These are phyloP conservation scores for Colletotrichum spaethianum DNA, from an alignment of 2,329 filamentous ascomycete genomes.

Conservation along the genomic window DNA sequence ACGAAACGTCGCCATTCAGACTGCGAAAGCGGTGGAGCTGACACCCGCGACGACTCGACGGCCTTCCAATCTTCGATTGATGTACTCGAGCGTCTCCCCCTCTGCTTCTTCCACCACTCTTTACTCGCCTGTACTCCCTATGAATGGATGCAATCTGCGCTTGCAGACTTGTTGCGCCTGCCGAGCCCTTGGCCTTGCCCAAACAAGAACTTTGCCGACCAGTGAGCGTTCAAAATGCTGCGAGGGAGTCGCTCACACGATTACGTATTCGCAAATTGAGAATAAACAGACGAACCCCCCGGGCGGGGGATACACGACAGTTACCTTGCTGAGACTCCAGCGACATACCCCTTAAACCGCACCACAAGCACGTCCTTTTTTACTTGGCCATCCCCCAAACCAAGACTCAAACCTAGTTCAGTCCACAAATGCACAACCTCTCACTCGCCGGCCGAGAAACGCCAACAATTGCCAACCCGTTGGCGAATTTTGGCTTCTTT, in stretches of 20 bases:
- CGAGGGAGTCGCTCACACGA: conserved; percentile 16
- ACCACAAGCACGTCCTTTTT: background rate
- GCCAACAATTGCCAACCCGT: conserved; percentile 37
- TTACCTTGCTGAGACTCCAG: conserved; percentile 21
- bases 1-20: background rate
- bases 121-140: background rate
- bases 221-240: conserved; percentile 19
- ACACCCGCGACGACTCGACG: background rate
- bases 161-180: conserved; percentile 26
- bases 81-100: background rate
- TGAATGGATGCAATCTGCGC: conserved; percentile 23
- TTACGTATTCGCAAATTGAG: conserved; percentile 26
- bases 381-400: conserved; percentile 10
- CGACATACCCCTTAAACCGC: background rate
- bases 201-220: conserved; percentile 23
- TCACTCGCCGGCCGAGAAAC: conserved; percentile 38
- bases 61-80: background rate
- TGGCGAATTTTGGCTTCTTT: conserved; percentile 32
- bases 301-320: conserved; percentile 20
- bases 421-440: conserved; percentile 22
- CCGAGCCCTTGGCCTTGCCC: conserved; percentile 35
- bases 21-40: background rate
- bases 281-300: background rate
- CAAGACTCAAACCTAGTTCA: conserved; percentile 17
- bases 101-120: background rate